Evolutionary conservation across 2,329 filamentous ascomycete species (phyloP), one percentile per base, ranked within the genome.

Genomic region (Sordariomycetes sp.): DNA sequence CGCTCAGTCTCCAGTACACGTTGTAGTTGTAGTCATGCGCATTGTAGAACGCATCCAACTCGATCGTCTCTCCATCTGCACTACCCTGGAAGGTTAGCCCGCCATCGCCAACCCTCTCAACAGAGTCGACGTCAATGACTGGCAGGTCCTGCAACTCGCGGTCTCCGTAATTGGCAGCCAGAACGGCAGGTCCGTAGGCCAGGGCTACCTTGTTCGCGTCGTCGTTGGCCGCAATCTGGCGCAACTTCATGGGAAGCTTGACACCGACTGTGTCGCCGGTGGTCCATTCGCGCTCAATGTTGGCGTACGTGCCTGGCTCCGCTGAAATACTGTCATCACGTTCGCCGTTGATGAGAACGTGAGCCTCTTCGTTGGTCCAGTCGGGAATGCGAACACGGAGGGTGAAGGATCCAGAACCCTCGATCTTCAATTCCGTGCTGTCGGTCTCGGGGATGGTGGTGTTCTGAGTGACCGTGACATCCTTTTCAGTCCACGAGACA

Each of bases 201-300:
- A 70, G 30, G 0, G 67, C 66, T 3, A 59, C 65, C 2, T 70
- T 37, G 4, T 32, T 47, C 4, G 46, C 30, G 21, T 70, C 54
- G 34, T 72, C 67, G 35, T 70, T 70, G n/a, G 68, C 63, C 0
- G 57, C 38, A 2, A 72, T 44, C 0, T 55, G 54, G 5, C 57
- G 53, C 1, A 70, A 44, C 11, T 44, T 47, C 64, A 70, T 68
- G 0, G 65, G 66, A 3, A 71, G 45, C n/a, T 47, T 54, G 5
- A 72, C 43, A 0, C 49, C 53, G 4, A 72, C 56, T 1, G 31
- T 51, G 37, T 72, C 68, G 3, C 60, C 63, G 0, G 57, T 52
- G 0, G 24, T 42, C 68, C 68, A 72, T 0, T 46, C 44, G 2
- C 65, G 53, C 11, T 50, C 44, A 8, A 71, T 36, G 0, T 50